phyloP scores from a whole-genome alignment of 257 asterid genomes.

The Fraxinus excelsior region DNA sequence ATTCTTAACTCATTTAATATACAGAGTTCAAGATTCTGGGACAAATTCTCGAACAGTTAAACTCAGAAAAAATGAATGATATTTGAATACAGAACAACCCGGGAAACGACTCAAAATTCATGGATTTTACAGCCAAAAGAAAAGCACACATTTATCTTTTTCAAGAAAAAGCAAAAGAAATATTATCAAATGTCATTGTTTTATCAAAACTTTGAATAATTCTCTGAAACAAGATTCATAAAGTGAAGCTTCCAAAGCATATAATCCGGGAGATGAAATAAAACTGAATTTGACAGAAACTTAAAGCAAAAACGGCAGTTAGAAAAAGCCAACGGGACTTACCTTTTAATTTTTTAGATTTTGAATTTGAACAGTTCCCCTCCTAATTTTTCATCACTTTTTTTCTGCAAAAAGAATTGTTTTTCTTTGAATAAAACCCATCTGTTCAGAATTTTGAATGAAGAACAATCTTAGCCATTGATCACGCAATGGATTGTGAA shows the following conservation, averaged over 20 bases:
- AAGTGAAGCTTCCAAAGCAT: conserved; percentile 6
- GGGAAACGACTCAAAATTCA: neutral
- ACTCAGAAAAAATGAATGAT: neutral
- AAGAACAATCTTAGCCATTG: conserved; percentile 5
- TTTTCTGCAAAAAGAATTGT: conserved; percentile 14
- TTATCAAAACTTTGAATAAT: conserved; percentile 15
- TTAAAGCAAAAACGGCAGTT: conserved; percentile 24
- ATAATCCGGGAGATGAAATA: neutral
- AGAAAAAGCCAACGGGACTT: conserved; percentile 28
- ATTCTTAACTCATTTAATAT: neutral
- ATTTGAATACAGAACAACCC: neutral
- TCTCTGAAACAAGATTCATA: conserved; percentile 29
- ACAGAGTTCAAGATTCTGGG: neutral
- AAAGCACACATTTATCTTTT: neutral
- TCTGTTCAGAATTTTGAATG: neutral
- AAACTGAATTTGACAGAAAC: neutral
- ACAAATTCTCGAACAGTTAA: neutral
- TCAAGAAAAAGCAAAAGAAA: conserved; percentile 20
- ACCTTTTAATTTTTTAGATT: conserved; percentile 32
- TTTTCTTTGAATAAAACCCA: conserved; percentile 9
- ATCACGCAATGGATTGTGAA: neutral
- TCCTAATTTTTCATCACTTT: conserved; percentile 5
- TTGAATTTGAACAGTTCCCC: conserved; percentile 41
- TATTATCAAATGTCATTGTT: conserved; percentile 29
- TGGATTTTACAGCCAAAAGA: neutral